Evolutionary conservation across 23 red algal species (phyloP), one percentile per base, ranked within the genome.

Genomic region (Agarophyton chilense): DNA sequence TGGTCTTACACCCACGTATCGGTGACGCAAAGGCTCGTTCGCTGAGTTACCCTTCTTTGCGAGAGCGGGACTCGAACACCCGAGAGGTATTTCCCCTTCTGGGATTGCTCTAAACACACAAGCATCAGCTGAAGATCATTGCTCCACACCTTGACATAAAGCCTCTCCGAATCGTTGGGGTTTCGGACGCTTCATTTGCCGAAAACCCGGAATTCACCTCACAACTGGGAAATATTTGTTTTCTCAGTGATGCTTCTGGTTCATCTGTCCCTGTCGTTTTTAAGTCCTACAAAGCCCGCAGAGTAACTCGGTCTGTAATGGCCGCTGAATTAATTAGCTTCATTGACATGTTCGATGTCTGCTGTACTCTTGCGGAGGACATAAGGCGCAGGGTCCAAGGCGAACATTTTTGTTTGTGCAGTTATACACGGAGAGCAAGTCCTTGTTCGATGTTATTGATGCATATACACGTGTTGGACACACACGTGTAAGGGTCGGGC

Each of bases 131-230:
- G 1, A 1, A 18, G 43, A 10, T 88, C 1, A 6, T 10, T 18
- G 21, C 52, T 0, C 25, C 31, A 17, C 14, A 19, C 19, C 3
- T 88, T 0, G 64, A 88, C 44, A 12, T 73, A 12, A 19, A 50
- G n/a, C 22, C 17, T 12, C 10, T 88, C 0, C 84, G 67, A 10
- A 56, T 77, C 11, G 24, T 36, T 19, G 84, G 44, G 6, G 25
- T 76, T 53, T 70, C 49, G 1, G 84, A 77, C 35, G 67, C 84
- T 28, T 88, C 84, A 18, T 88, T 88, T 77, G 84, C 66, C 12
- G 22, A 52, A 0, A 77, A 88, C 46, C 10, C 34, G 42, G 84
- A 88, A 46, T 0, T 75, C 18, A 50, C 66, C 2, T 52, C 84
- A 0, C 84, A 88, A 39, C 67, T 88, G 18, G 84, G 67, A 6